These are phyloP conservation scores for Chytriomyces sp. DNA, from an alignment of 192 early-diverging fungal species.

Conservation along the genomic window DNA sequence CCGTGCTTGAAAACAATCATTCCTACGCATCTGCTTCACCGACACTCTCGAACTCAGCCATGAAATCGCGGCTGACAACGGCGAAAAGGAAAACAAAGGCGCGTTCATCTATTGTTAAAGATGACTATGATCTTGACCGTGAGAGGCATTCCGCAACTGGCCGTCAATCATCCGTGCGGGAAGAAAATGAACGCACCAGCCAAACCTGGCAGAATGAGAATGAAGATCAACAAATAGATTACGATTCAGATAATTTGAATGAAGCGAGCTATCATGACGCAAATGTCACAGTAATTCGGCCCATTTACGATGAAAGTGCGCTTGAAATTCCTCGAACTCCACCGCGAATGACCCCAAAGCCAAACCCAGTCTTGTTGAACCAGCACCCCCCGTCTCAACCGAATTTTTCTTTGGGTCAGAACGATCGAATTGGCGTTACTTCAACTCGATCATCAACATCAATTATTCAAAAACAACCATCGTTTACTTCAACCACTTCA, in stretches of 20 bases:
- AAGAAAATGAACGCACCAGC: neutral
- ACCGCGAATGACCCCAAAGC: neutral
- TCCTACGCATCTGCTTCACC: neutral
- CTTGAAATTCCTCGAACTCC: neutral
- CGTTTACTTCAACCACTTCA: too few species aligned
- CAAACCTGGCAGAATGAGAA: neutral
- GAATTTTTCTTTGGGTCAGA: too few species aligned
- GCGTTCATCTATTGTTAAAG: neutral
- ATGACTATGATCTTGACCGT: neutral
- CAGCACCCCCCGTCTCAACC: neutral
- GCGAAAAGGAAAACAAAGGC: neutral
- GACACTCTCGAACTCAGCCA: neutral
- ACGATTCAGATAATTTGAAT: neutral
- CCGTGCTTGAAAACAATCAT: conserved; percentile 14
- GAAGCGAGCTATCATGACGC: neutral
- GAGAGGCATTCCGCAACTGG: neutral
- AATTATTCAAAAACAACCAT: too few species aligned
- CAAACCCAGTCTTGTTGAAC: neutral
- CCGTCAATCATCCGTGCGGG: neutral
- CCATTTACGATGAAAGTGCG: neutral
- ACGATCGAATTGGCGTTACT: too few species aligned
- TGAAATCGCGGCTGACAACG: neutral
- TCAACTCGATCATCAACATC: too few species aligned
- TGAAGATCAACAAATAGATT: neutral
- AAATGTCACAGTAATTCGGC: neutral